Evolutionary conservation across 306 rosid genomes (phyloP).

Genomic region (Rubus idaeus): DNA sequence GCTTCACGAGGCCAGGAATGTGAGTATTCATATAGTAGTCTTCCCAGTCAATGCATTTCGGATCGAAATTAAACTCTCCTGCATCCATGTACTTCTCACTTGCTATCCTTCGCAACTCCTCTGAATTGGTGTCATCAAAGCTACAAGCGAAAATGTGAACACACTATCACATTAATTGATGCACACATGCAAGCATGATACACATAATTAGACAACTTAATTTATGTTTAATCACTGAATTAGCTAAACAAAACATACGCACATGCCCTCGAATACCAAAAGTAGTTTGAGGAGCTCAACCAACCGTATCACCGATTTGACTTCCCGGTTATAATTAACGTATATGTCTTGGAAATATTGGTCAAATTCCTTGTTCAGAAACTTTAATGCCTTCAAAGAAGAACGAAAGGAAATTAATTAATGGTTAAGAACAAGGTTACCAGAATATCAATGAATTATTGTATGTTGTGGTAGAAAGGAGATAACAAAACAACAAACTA

Average conservation of each 20-base stretch:
- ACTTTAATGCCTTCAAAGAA: conserved; percentile 27
- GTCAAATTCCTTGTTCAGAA: conserved; percentile 14
- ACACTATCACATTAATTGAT: too few species aligned
- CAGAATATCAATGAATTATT: not conserved
- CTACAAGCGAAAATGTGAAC: not conserved
- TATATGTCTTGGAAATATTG: conserved; percentile 5
- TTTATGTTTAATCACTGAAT: not conserved
- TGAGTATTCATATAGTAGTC: conserved; percentile 36
- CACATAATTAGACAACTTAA: not conserved
- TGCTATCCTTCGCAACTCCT: conserved; percentile 19
- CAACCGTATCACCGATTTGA: conserved; percentile 9
- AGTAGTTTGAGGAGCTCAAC: conserved; percentile 36
- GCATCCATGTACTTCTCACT: not conserved
- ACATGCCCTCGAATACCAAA: conserved; percentile 35
- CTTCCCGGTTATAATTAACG: not conserved
- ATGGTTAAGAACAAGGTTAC: not conserved
- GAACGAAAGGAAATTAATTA: not conserved
- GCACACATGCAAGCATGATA: not conserved
- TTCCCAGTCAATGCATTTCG: conserved; percentile 37
- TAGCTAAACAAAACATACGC: not conserved
- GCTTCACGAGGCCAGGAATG: conserved; percentile 39
- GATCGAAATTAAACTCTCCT: conserved; percentile 27
- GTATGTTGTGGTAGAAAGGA: not conserved
- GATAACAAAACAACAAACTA: too few species aligned
- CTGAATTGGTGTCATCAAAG: conserved; percentile 42